These are phyloP conservation scores for Westerdykella ornata DNA, from an alignment of 2,329 filamentous ascomycete species.

Conservation along the genomic window DNA sequence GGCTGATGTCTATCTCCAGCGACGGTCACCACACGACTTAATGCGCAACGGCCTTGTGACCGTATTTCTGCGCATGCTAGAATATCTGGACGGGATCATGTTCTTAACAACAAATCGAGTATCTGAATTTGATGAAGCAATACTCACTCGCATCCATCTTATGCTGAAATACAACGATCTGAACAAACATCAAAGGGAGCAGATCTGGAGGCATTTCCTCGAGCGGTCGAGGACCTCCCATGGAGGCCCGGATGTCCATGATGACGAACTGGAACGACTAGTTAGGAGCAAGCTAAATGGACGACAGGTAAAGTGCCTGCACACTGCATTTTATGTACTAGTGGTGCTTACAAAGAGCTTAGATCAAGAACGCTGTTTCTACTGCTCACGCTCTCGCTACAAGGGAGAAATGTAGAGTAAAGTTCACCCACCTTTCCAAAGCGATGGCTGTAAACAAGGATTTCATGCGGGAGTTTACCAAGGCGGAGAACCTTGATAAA, in stretches of 20 bases:
- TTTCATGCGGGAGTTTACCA: slow-evolving; percentile 7
- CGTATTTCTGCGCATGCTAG: slow-evolving; percentile 8
- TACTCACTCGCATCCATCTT: slow-evolving; percentile 30
- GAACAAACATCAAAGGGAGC: slow-evolving; percentile 3
- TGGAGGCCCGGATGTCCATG: slow-evolving; percentile 2
- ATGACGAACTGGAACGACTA: slow-evolving; percentile 5
- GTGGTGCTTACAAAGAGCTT: slow-evolving; percentile 2
- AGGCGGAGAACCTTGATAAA: slow-evolving; percentile 4
- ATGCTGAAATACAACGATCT: slow-evolving; percentile 9
- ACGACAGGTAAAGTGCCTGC: slow-evolving; percentile 4
- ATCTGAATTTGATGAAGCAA: slow-evolving; percentile 28
- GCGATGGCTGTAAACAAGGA: slow-evolving; percentile 4
- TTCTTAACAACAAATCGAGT: slow-evolving; percentile 33
- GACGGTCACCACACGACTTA: slow-evolving; percentile 23
- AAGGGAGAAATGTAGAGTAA: slow-evolving; percentile 6
- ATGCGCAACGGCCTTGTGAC: slow-evolving; percentile 30
- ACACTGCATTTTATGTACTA: slow-evolving; percentile 1
- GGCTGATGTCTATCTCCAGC: slow-evolving; percentile 36
- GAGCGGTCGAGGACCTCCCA: slow-evolving; percentile 1
- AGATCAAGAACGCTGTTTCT: slow-evolving; percentile 6
- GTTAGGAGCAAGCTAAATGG: slow-evolving; percentile 7
- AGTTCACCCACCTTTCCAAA: slow-evolving; percentile 7
- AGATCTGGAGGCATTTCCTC: slow-evolving; percentile 7
- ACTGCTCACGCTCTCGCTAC: slow-evolving; percentile 5
- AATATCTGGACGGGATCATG: slow-evolving; percentile 23